Percentiles rank a stretch among this genome's conserved stretches.
Evolutionary conservation across 2,329 filamentous ascomycete species (phyloP).

Genomic region (Byssothecium circinans): DNA sequence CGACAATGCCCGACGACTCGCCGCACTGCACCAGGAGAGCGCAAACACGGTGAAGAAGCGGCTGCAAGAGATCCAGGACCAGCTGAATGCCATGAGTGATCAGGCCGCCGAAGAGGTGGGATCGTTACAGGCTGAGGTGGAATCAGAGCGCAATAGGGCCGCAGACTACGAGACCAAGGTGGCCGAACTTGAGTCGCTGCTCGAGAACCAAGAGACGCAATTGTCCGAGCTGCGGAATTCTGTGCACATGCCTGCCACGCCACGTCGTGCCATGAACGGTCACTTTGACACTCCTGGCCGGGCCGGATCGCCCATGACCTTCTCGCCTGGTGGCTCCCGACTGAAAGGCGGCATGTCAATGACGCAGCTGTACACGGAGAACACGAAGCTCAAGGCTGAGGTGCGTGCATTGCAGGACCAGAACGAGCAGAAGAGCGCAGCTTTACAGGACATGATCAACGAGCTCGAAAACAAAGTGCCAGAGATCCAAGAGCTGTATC

Average conservation of each 20-base stretch:
- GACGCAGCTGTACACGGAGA: slow-evolving; percentile 66
- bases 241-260: slow-evolving; percentile 52
- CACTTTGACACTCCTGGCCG: slow-evolving; percentile 53
- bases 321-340: slow-evolving; percentile 58
- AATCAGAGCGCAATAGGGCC: slow-evolving; percentile 59
- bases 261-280: slow-evolving; percentile 56
- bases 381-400: slow-evolving; percentile 66
- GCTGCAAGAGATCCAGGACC: slow-evolving; percentile 68
- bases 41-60: slow-evolving; percentile 71
- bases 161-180: slow-evolving; percentile 64
- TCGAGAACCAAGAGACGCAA: slow-evolving; percentile 63
- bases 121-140: slow-evolving; percentile 52
- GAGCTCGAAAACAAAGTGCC: slow-evolving; percentile 84
- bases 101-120: slow-evolving; percentile 63
- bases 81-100: slow-evolving; percentile 66
- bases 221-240: slow-evolving; percentile 46
- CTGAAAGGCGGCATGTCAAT: slow-evolving; percentile 59
- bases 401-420: slow-evolving; percentile 73
- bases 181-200: slow-evolving; percentile 64
- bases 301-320: slow-evolving; percentile 53
- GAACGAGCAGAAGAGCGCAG: slow-evolving; percentile 71
- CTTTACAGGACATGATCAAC: slow-evolving; percentile 82
- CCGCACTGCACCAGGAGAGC: slow-evolving; percentile 78
- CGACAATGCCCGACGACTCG: slow-evolving; percentile 76
- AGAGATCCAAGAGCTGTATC: slow-evolving; percentile 81